These are phyloP conservation scores for Marsdenia floribunda DNA, from an alignment of 257 asterid genomes.

Conservation along the genomic window DNA sequence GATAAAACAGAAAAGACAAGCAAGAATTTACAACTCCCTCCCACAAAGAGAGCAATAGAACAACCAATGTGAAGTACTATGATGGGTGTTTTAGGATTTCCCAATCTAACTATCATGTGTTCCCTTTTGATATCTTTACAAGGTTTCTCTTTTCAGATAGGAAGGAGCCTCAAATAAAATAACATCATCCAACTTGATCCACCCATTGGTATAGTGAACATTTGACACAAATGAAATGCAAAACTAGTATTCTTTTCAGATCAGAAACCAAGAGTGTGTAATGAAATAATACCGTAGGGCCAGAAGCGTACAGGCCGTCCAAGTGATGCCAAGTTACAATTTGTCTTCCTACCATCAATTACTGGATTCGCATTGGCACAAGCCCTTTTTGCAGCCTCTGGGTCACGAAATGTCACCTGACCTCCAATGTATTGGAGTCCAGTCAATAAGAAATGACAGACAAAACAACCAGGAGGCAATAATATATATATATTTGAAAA, in stretches of 20 bases:
- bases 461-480: neutral
- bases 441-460: neutral
- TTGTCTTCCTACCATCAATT: slow-evolving; percentile 38
- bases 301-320: slow-evolving; percentile 27
- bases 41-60: neutral
- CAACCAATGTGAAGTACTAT: neutral
- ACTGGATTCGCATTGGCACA: slow-evolving; percentile 36
- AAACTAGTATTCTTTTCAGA: too few species aligned
- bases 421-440: neutral
- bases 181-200: neutral
- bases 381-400: slow-evolving; percentile 37
- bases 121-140: neutral
- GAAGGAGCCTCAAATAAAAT: too few species aligned
- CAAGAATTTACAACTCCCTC: neutral
- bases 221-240: neutral
- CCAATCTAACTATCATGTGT: neutral
- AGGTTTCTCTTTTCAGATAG: neutral
- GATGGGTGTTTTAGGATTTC: too few species aligned
- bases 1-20: neutral
- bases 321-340: slow-evolving; percentile 37
- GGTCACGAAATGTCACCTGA: slow-evolving; percentile 36
- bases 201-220: neutral
- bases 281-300: slow-evolving; percentile 20
- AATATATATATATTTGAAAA: neutral
- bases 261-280: neutral